Evolutionary conservation across 305 asterid genomes (phyloP).

Genomic region (Petunia hybrid): DNA sequence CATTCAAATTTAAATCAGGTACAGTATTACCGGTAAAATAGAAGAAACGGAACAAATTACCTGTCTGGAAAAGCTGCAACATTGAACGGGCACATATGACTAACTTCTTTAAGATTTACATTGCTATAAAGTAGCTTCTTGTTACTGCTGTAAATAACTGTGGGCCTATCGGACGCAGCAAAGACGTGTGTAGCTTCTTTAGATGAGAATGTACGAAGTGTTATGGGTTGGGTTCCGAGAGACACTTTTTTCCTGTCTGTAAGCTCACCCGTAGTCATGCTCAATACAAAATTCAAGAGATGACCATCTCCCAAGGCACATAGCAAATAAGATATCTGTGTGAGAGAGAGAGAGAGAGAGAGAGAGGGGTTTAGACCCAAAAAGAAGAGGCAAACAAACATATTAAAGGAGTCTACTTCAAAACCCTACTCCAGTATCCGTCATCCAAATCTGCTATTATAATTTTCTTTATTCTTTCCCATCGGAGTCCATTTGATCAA

Average conservation of each 20-base stretch:
- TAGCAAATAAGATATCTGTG: constrained; percentile 91
- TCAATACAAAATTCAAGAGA: constrained; percentile 86
- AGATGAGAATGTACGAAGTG: constrained; percentile 96
- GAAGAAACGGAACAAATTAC: constrained; percentile 47
- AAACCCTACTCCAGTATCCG: too few species aligned
- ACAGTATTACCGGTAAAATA: background rate
- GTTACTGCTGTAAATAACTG: constrained; percentile 97
- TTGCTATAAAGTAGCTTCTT: constrained; percentile 95
- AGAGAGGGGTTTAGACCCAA: constrained; percentile 50
- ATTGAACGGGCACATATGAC: constrained; percentile 98
- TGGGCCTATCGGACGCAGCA: constrained; percentile 98
- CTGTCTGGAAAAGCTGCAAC: constrained; percentile 99
- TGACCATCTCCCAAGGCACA: constrained; percentile 99
- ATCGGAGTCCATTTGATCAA: too few species aligned
- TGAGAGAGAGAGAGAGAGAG: constrained; percentile 15
- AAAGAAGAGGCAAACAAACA: background rate
- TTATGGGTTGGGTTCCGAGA: constrained; percentile 95
- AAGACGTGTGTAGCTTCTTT: constrained; percentile 93
- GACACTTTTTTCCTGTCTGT: constrained; percentile 96
- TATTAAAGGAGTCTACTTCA: background rate
- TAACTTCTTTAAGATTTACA: constrained; percentile 94
- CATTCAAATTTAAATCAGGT: background rate
- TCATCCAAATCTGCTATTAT: too few species aligned
- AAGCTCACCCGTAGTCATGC: constrained; percentile 79
- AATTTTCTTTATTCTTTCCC: background rate